Percentiles rank a stretch among this genome's conserved stretches.
Conservation (phyloP, 2,329 filamentous ascomycete species). For the Diaporthe vaccinii region DNA sequence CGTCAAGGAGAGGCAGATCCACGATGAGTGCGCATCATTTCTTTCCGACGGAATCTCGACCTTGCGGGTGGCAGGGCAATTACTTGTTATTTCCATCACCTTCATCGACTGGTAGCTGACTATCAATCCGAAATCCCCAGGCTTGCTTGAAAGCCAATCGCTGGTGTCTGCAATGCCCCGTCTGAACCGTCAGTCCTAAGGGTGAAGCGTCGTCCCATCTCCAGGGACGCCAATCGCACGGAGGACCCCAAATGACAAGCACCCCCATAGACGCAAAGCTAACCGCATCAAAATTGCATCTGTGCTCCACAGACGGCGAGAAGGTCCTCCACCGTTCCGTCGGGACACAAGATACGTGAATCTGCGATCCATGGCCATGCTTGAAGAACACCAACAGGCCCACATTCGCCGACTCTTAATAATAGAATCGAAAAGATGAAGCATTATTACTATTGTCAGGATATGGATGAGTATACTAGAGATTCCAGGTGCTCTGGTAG, state of each 20-base stretch:
- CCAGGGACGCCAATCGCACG: conserved; percentile 4
- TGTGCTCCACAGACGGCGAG: background rate
- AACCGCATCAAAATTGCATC: background rate
- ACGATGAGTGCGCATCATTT: conserved; percentile 28
- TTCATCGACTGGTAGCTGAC: conserved; percentile 30
- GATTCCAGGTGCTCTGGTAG: background rate
- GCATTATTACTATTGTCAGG: background rate
- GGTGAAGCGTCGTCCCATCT: conserved; percentile 20
- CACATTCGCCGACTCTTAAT: background rate
- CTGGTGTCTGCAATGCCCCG: background rate
- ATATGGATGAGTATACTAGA: background rate
- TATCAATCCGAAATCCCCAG: conserved; percentile 31
- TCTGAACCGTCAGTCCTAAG: background rate
- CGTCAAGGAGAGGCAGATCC: conserved; percentile 36
- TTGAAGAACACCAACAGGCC: background rate
- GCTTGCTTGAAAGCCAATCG: conserved; percentile 22
- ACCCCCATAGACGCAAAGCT: background rate
- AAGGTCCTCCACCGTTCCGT: background rate
- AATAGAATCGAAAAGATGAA: background rate
- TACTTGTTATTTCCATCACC: conserved; percentile 26
- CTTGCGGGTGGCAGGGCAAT: conserved; percentile 3
- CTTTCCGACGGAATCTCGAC: conserved; percentile 7
- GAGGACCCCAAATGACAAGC: background rate
- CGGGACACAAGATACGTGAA: background rate
- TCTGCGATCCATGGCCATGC: background rate